Evolutionary conservation across 2,329 filamentous ascomycete genomes (phyloP).

Genomic region (Bisporella sp.): DNA sequence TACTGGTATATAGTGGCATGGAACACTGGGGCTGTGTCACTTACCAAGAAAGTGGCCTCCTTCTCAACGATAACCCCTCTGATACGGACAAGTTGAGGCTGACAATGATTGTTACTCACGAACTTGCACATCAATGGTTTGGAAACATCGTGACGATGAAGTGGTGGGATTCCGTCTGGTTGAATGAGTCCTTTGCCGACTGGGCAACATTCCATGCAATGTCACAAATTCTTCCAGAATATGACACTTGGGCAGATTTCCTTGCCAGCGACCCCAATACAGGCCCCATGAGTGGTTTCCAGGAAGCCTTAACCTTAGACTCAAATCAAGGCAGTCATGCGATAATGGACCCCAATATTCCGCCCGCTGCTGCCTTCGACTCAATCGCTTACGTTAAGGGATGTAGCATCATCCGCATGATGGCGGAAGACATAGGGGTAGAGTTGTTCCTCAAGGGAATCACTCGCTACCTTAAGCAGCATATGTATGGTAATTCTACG

Average conservation of each 20-base stretch:
- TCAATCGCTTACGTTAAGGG: slow-evolving; percentile 69
- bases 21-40: slow-evolving; percentile 71
- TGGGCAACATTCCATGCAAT: slow-evolving; percentile 36
- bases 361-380: slow-evolving; percentile 46
- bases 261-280: slow-evolving; percentile 1
- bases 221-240: slow-evolving; percentile 10
- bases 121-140: slow-evolving; percentile 70
- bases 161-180: slow-evolving; percentile 68
- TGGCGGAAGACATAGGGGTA: slow-evolving; percentile 63
- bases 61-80: slow-evolving; percentile 53
- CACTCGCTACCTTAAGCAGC: slow-evolving; percentile 60
- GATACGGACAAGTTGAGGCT: slow-evolving; percentile 1
- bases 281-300: slow-evolving; percentile 1
- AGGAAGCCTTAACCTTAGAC: slow-evolving; percentile 10
- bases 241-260: slow-evolving; percentile 11
- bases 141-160: slow-evolving; percentile 71
- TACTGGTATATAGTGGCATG: slow-evolving; percentile 35
- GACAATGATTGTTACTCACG: slow-evolving; percentile 54
- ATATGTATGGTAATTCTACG: slow-evolving; percentile 54
- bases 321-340: slow-evolving; percentile 10
- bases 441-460: slow-evolving; percentile 65
- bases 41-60: slow-evolving; percentile 58
- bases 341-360: slow-evolving; percentile 9
- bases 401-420: slow-evolving; percentile 64
- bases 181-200: slow-evolving; percentile 68